Conservation (phyloP, 352 stramenopile genomes). For the Peronospora belbahrii region DNA sequence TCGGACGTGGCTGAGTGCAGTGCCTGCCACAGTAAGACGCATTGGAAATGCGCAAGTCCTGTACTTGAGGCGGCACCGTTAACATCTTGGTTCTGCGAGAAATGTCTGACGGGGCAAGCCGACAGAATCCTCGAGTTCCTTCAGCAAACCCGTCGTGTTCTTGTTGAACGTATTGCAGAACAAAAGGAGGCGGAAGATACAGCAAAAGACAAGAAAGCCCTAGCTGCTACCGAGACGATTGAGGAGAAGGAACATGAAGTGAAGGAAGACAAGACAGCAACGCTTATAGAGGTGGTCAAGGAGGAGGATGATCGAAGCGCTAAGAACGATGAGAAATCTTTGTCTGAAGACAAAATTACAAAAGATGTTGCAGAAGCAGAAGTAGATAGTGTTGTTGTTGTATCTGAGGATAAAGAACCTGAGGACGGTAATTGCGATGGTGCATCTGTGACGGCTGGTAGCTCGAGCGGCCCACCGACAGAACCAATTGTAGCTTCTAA, state of each 20-base stretch:
- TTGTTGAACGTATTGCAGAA: constrained; percentile 31
- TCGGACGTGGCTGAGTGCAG: constrained; percentile 41
- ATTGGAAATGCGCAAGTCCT: constrained; percentile 43
- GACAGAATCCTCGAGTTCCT: constrained; percentile 58
- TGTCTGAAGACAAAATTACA: constrained; percentile 3
- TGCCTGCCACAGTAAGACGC: constrained; percentile 50
- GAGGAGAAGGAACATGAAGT: not conserved
- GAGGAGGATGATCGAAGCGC: not conserved
- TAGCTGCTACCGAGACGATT: not conserved
- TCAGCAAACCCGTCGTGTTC: constrained; percentile 50
- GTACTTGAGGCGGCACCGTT: constrained; percentile 20
- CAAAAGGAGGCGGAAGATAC: constrained; percentile 8
- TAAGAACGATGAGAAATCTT: constrained; percentile 4
- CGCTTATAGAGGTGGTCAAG: not conserved
- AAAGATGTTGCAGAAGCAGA: not conserved
- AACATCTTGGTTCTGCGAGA: constrained; percentile 47
- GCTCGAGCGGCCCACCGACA: not conserved
- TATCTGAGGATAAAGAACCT: constrained; percentile 1
- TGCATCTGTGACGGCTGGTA: constrained; percentile 1
- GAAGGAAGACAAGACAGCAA: not conserved
- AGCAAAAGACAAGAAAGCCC: not conserved
- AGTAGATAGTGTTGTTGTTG: not conserved
- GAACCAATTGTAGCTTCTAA: not conserved
- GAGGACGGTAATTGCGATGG: not conserved
- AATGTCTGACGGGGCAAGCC: constrained; percentile 43